Evolutionary conservation across 1,284 basidiomycete genomes (phyloP).

Genomic region (Pascua sp.): DNA sequence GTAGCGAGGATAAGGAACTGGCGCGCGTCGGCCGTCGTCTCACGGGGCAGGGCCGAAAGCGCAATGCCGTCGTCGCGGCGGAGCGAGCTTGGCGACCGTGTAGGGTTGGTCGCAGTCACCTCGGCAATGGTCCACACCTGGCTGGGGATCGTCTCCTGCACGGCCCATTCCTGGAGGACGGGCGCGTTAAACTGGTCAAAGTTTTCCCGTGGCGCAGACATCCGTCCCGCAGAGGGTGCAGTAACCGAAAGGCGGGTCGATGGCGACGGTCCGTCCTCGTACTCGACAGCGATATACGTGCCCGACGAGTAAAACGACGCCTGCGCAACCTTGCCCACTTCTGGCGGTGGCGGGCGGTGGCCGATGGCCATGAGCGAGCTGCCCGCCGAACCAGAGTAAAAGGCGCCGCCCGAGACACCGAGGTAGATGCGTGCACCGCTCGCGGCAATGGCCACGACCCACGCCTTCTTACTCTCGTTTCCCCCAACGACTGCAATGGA

Average conservation of each 20-base stretch:
- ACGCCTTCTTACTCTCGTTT: conserved; percentile 54
- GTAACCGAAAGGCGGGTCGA: conserved; percentile 29
- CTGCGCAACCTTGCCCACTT: conserved; percentile 13
- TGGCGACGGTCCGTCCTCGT: conserved; percentile 21
- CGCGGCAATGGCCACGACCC: conserved; percentile 73
- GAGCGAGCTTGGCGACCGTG: conserved; percentile 12
- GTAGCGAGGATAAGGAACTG: conserved; percentile 40
- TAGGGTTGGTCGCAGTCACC: conserved; percentile 37
- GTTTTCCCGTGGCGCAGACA: conserved; percentile 39
- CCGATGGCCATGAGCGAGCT: conserved; percentile 11
- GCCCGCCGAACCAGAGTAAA: background rate
- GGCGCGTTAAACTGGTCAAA: conserved; percentile 26
- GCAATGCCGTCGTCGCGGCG: conserved; percentile 23
- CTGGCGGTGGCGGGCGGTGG: conserved; percentile 32
- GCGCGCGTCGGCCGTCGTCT: conserved; percentile 28
- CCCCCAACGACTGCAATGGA: conserved; percentile 43
- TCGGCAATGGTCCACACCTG: conserved; percentile 75
- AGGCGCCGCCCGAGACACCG: background rate
- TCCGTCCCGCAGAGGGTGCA: conserved; percentile 32
- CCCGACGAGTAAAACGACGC: conserved; percentile 43
- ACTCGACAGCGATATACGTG: conserved; percentile 33
- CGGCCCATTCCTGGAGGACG: conserved; percentile 33
- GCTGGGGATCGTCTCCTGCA: conserved; percentile 62
- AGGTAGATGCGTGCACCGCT: conserved; percentile 50
- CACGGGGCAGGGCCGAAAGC: conserved; percentile 32